Evolutionary conservation across 208 protist species (phyloP).

Genomic region (Crithidia bombi): DNA sequence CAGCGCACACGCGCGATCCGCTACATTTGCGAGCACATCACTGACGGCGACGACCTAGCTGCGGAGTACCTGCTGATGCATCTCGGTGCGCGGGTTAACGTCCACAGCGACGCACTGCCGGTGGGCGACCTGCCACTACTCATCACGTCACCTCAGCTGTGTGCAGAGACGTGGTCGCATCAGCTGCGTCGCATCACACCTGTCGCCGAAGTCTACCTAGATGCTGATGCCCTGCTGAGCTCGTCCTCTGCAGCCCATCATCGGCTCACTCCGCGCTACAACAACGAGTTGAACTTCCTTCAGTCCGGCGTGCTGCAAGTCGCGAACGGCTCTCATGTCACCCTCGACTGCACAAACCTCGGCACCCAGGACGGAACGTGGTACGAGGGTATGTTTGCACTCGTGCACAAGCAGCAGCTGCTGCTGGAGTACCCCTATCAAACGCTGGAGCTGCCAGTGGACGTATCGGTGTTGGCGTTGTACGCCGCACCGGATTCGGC

Average conservation of each 20-base stretch:
- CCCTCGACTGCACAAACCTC: constrained; percentile 60
- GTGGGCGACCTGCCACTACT: constrained; percentile 84
- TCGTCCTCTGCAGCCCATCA: background rate
- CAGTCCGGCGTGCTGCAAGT: constrained; percentile 74
- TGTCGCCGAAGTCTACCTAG: constrained; percentile 59
- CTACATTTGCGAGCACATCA: constrained; percentile 44
- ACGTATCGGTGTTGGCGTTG: constrained; percentile 68
- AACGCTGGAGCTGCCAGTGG: constrained; percentile 59
- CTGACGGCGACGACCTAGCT: constrained; percentile 57
- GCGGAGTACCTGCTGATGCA: constrained; percentile 82
- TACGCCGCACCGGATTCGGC: constrained; percentile 9
- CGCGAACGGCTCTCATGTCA: constrained; percentile 84
- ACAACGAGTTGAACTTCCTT: constrained; percentile 63
- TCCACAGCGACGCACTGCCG: constrained; percentile 55
- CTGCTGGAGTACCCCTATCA: constrained; percentile 77
- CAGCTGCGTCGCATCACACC: constrained; percentile 50
- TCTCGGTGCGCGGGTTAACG: constrained; percentile 54
- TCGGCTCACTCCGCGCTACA: constrained; percentile 49
- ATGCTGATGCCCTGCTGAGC: constrained; percentile 20
- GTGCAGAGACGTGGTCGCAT: constrained; percentile 45
- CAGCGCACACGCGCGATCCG: background rate
- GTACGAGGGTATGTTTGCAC: constrained; percentile 58
- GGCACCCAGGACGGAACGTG: constrained; percentile 21
- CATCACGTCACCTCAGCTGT: constrained; percentile 35
- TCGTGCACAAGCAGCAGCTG: constrained; percentile 72